Evolutionary conservation across 306 rosid species (phyloP).

Genomic region (Crataegus laevigata): DNA sequence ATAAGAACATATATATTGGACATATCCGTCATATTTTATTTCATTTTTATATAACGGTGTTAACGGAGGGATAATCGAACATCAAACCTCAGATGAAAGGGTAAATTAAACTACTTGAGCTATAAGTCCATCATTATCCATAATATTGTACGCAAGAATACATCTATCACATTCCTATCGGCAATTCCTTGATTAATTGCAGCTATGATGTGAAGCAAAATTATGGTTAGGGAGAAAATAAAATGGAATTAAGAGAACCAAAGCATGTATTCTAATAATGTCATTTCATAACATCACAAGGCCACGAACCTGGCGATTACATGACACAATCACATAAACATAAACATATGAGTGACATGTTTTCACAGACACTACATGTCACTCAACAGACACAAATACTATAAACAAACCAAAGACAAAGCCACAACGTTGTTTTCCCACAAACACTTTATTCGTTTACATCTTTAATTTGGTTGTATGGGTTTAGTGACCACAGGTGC

Average conservation of each 20-base stretch:
- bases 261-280: not conserved
- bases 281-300: constrained; percentile 4
- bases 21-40: not conserved
- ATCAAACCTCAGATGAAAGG: not conserved
- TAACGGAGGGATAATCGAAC: not conserved
- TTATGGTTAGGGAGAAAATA: not conserved
- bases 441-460: not conserved
- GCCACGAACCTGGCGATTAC: constrained; percentile 17
- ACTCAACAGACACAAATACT: not conserved
- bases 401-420: not conserved
- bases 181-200: not conserved
- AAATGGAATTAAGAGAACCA: not conserved
- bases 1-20: not conserved
- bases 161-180: not conserved
- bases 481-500: constrained; percentile 52
- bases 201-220: not conserved
- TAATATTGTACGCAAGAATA: not conserved
- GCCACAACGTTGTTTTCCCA: constrained; percentile 21
- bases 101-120: not conserved
- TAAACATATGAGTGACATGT: not conserved
- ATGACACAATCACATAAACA: constrained; percentile 2
- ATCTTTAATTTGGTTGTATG: constrained; percentile 3
- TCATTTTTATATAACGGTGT: not conserved
- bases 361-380: not conserved
- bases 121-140: not conserved